Base-by-base conservation (phyloP, 805 yeast genomes). In the Starmerella potacharoeniae region DNA sequence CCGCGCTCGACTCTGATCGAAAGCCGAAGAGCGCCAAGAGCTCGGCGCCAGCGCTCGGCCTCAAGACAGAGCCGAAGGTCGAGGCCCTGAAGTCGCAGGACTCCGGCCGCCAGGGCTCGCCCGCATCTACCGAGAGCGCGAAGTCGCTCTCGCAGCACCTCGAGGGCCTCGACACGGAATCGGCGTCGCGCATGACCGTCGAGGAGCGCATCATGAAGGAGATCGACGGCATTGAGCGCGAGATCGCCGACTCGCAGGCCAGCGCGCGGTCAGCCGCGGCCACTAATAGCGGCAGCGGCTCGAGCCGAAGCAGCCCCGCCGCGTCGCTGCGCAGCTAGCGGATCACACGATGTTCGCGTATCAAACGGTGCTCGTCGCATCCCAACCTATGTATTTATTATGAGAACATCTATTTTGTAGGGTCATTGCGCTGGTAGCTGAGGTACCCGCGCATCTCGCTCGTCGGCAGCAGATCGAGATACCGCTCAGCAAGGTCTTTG, bases 391-490 rank as follows among this genome's bases (percentile, higher is more conserved):
- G n/a, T 42, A 30, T 44, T 44, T 44, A 30, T 44, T 44, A 22
- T 22, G 5, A 11, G n/a, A 30, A 31, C 22, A 30, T 42, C 68
- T 73, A 84, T 73, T 85, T 84, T 39, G 86, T 75, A 46, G 91
- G 93, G 67, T 86, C 95, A 71, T 86, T 86, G 77, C 86, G 83
- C 73, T 86, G 95, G 73, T 86, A 85, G n/a, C 88, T 91, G 66
- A 82, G 73, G 71, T 77, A 85, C 45, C 95, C 95, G 62, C 79
- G 77, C 57, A 83, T 76, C 62, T 81, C 78, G 62, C 83, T 78
- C 51, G 76, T 71, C 55, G 87, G 90, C 55, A 86, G 74, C 85
- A 86, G 75, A 63, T 83, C 85, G 74, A 86, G 72, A 69, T 86
- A 86, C 59, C 73, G 66, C 62, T 71, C 74, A 34, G 89, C 84